These are phyloP conservation scores for Cafeteria roenbergensis DNA, from an alignment of 108 stramenopile species.

Conservation along the genomic window DNA sequence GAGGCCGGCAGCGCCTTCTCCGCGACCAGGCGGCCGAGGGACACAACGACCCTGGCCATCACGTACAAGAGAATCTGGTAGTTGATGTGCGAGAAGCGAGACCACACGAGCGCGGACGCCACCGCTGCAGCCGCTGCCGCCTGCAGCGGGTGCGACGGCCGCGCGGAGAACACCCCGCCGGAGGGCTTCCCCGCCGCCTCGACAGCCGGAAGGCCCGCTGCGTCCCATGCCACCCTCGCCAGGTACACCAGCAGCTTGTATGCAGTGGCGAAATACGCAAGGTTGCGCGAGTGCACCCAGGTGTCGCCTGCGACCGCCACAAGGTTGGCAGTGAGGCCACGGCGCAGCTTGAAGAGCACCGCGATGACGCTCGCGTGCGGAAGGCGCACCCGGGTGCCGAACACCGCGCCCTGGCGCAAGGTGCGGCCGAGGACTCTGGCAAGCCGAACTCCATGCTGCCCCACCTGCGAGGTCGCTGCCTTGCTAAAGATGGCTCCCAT, in stretches of 20 bases:
- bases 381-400: slow-evolving; percentile 8
- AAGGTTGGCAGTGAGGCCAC: no score
- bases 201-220: no score
- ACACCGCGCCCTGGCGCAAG: slow-evolving; percentile 8
- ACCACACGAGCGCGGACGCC: slow-evolving; percentile 6
- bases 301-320: no score
- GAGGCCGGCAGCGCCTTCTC: background rate
- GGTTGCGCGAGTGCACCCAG: slow-evolving; percentile 5
- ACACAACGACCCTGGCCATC: slow-evolving; percentile 3
- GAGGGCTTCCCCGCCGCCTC: no score
- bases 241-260: slow-evolving; percentile 11
- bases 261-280: slow-evolving; percentile 3
- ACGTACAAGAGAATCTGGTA: slow-evolving; percentile 13
- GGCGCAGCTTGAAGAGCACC: slow-evolving; percentile 15
- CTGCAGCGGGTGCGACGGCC: no score
- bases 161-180: slow-evolving; percentile 2
- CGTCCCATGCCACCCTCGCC: background rate
- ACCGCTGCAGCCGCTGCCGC: no score
- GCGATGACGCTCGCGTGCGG: slow-evolving; percentile 10
- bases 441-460: no score
- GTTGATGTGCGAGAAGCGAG: slow-evolving; percentile 2
- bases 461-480: no score
- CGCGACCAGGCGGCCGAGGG: slow-evolving; percentile 5
- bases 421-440: no score
- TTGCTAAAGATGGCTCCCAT: no score